Evolutionary conservation across 495 filamentous ascomycete genomes (phyloP).

Genomic region (Lasiosphaeriaceae sp.): DNA sequence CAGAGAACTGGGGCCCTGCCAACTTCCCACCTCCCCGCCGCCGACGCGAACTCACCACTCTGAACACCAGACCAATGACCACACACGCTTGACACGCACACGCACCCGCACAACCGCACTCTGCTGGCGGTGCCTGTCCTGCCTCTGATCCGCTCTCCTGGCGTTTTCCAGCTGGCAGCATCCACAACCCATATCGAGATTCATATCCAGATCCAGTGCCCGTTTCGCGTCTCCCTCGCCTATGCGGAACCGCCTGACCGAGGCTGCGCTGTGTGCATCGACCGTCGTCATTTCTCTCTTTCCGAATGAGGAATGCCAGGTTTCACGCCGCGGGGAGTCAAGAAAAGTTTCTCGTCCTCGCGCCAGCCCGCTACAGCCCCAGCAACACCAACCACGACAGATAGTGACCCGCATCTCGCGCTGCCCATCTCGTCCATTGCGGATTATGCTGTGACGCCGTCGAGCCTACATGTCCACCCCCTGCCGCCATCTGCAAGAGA

Average conservation of each 20-base stretch:
- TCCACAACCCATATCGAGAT: too few species aligned
- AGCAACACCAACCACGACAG: neutral
- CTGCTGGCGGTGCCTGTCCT: too few species aligned
- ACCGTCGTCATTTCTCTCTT: conserved; percentile 2
- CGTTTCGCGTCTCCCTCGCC: neutral
- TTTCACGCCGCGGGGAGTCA: neutral
- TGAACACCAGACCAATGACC: too few species aligned
- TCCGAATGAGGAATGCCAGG: conserved; percentile 3
- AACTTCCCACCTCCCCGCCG: conserved; percentile 14
- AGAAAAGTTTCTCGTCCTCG: conserved; percentile 8
- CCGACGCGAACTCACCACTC: too few species aligned
- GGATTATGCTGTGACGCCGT: conserved; percentile 6
- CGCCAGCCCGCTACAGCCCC: neutral
- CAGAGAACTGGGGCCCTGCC: conserved; percentile 21
- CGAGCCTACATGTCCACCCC: neutral
- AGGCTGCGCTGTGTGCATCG: conserved; percentile 1
- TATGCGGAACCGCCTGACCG: neutral
- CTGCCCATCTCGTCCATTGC: neutral
- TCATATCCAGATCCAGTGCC: too few species aligned
- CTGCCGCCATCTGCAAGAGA: conserved; percentile 8
- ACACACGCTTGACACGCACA: too few species aligned
- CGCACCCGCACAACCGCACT: neutral
- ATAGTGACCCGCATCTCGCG: neutral
- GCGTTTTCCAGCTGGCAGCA: too few species aligned
- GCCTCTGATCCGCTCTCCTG: too few species aligned